phyloP scores from a whole-genome alignment of 1,284 basidiomycete genomes.

The Sporisorium exsertum region DNA sequence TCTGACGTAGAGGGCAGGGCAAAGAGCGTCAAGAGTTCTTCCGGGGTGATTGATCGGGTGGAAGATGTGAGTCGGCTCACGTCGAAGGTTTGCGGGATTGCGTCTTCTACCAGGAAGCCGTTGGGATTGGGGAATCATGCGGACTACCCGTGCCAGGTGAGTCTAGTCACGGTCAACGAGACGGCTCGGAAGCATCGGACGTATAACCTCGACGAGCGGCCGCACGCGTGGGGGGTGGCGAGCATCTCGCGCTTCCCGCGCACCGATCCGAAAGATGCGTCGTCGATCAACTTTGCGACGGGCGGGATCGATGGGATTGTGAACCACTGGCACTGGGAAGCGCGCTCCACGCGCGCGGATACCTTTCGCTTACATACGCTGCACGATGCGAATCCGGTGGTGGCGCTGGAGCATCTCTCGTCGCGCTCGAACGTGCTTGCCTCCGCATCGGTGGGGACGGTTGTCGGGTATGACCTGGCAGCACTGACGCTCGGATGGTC shows the following conservation, averaged over 20 bases:
- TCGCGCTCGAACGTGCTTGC: constrained; percentile 23
- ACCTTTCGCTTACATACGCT: constrained; percentile 33
- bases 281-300: constrained; percentile 44
- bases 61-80: constrained; percentile 39
- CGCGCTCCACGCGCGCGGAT: constrained; percentile 9
- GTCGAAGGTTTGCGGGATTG: constrained; percentile 45
- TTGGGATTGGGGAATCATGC: constrained; percentile 30
- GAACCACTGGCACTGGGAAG: constrained; percentile 42
- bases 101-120: constrained; percentile 29
- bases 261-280: constrained; percentile 25
- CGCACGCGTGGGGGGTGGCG: constrained; percentile 26
- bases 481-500: constrained; percentile 33
- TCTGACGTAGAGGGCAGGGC: constrained; percentile 3
- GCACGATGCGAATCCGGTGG: constrained; percentile 30
- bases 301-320: constrained; percentile 47
- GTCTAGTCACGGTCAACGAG: constrained; percentile 35
- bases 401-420: constrained; percentile 35
- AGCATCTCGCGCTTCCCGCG: constrained; percentile 41
- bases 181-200: constrained; percentile 13
- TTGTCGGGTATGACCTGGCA: constrained; percentile 35
- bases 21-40: constrained; percentile 7
- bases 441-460: constrained; percentile 33
- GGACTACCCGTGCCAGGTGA: constrained; percentile 40
- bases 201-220: constrained; percentile 38
- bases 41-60: constrained; percentile 29